Conservation (phyloP, 371 early-diverging fungal species). For the Mortierella sp. region DNA sequence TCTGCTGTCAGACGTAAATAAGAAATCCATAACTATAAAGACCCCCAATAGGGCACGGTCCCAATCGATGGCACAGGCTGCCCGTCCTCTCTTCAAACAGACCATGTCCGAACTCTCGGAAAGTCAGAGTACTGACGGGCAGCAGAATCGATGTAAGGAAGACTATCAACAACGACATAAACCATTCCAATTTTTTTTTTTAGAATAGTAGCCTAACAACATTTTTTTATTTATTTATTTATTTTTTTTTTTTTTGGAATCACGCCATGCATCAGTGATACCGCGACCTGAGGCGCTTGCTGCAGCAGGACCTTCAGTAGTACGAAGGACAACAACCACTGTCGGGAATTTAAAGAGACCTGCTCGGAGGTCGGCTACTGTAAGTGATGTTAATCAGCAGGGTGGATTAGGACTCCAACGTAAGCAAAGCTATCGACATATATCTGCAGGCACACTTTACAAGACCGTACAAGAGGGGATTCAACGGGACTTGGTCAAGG, state of each 20-base stretch:
- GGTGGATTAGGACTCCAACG: slow-evolving; percentile 18
- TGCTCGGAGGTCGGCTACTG: slow-evolving; percentile 28
- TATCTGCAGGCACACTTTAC: slow-evolving; percentile 36
- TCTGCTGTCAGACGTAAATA: background rate
- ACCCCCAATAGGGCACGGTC: slow-evolving; percentile 31
- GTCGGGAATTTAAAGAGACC: slow-evolving; percentile 1
- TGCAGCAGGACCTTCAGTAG: background rate
- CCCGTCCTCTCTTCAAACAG: slow-evolving; percentile 6
- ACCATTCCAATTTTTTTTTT: too few species aligned
- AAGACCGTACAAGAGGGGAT: slow-evolving; percentile 42
- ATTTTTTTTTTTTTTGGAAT: too few species aligned
- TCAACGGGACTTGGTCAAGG: slow-evolving; percentile 13
- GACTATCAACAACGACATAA: too few species aligned
- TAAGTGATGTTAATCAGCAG: slow-evolving; percentile 29
- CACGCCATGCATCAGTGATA: too few species aligned
- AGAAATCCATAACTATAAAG: background rate
- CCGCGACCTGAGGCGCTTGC: background rate
- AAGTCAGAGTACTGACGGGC: background rate
- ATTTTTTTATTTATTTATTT: too few species aligned
- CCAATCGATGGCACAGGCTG: slow-evolving; percentile 42
- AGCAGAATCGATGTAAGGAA: background rate
- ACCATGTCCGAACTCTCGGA: background rate
- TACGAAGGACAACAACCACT: background rate
- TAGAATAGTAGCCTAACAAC: too few species aligned
- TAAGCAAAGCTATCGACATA: slow-evolving; percentile 39